Evolutionary conservation across 1,284 basidiomycete species (phyloP), one percentile per base, ranked within the genome.

Genomic region (Tilletia indica): DNA sequence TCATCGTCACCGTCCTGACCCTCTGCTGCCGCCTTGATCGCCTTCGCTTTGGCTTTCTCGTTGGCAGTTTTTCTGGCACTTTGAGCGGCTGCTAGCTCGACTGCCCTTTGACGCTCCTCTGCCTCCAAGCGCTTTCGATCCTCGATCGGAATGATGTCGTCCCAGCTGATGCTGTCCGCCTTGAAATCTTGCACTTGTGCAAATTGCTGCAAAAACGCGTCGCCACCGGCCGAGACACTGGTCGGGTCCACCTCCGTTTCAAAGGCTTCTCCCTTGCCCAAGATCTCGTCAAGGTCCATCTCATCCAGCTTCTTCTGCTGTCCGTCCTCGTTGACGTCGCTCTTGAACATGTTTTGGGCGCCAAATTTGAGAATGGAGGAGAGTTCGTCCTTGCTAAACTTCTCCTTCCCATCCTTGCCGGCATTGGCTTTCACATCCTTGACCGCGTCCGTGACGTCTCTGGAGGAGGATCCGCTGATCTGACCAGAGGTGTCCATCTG

Each of bases 321-420:
- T 74, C 92, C 91, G 69, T 87, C 89, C 69, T 82, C 80, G 85
- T 96, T 93, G n/a, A 38, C 36, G 85, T 97, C 94, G 84, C 94
- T 94, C 88, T 98, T 96, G 87, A 98, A 98, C 93, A 99, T 95
- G 86, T 93, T 97, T 85, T 95, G 94, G 9, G 97, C 97, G 70
- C 97, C 97, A 85, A 97, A 99, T 86, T 99, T 99, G 85, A 99
- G 89, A 72, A 99, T 97, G n/a, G 95, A 94, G 48, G 93, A 93
- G 49, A 99, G 89, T 85, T 99, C 97, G 78, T 99, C 97, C 86
- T 96, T 97, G 86, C 93, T 97, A 61, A 89, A 86, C 34, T 77
- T 74, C 48, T 76, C 77, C 74, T 82, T 82, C 3, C 61, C 61
- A 38, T 64, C 61, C 38, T 64, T 64, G 61, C 38, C n/a, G 19